Percentiles rank a stretch among this genome's conserved stretches.
Conservation (phyloP, 2,329 filamentous ascomycete genomes). For the Xenosphaeropsis pyriputrescens region DNA sequence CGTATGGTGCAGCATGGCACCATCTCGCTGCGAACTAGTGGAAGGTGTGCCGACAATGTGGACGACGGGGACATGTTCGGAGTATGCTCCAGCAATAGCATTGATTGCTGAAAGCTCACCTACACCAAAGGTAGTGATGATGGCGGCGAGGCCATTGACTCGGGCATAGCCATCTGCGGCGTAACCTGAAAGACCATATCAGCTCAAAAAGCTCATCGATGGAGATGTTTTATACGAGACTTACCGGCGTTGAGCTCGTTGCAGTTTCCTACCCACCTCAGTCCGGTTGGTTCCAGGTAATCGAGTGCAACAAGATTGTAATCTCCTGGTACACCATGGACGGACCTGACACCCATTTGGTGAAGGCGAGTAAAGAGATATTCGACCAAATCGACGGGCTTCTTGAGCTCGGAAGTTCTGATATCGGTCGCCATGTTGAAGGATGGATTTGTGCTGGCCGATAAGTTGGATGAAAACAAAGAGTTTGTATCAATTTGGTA, state of each 20-base stretch:
- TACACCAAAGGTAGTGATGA: constrained; percentile 66
- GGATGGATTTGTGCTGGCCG: too few species aligned
- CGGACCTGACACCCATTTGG: constrained; percentile 47
- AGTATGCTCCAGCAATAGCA: constrained; percentile 58
- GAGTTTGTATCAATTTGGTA: too few species aligned
- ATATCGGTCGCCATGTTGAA: not conserved
- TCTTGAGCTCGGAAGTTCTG: not conserved
- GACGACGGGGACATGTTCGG: constrained; percentile 57
- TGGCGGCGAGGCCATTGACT: constrained; percentile 52
- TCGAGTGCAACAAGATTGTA: constrained; percentile 59
- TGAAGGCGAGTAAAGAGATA: constrained; percentile 52
- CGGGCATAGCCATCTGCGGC: constrained; percentile 71
- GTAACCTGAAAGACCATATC: constrained; percentile 34
- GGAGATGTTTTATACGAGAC: constrained; percentile 8
- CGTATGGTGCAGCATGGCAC: constrained; percentile 48
- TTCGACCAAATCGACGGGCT: constrained; percentile 41
- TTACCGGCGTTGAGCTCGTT: constrained; percentile 61
- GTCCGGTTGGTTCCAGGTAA: constrained; percentile 40
- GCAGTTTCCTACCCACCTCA: constrained; percentile 54
- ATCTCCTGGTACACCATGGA: constrained; percentile 59
- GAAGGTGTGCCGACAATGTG: constrained; percentile 42
- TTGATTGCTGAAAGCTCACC: constrained; percentile 63
- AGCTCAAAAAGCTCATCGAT: not conserved
- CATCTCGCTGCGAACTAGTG: constrained; percentile 28
- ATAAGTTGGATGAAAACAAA: too few species aligned